A percentile compares a stretch with the other conserved stretches of the same genome.
phyloP scores from a whole-genome alignment of 805 yeast genomes.

The Candida ficus region DNA sequence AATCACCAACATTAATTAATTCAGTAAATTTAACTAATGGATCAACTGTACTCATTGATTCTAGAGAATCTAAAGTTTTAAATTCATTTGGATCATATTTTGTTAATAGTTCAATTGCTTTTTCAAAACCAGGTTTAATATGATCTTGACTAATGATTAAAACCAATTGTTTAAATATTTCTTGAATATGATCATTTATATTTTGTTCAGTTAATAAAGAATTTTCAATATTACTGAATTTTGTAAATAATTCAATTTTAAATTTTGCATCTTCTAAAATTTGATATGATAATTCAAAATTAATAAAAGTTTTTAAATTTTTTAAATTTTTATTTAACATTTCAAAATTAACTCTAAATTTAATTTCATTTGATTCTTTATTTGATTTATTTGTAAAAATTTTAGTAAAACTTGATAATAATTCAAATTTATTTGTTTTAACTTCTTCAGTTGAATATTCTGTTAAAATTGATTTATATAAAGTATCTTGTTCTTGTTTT shows the following conservation, averaged over 20 bases:
- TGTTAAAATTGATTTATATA: conserved; percentile 35
- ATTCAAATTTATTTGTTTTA: conserved; percentile 42
- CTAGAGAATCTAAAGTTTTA: conserved; percentile 29
- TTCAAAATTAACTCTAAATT: conserved; percentile 75
- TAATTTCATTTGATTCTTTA: conserved; percentile 33
- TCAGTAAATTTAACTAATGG: conserved; percentile 87
- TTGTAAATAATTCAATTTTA: conserved; percentile 54
- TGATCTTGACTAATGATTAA: conserved; percentile 65
- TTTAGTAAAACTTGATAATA: conserved; percentile 59
- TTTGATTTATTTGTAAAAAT: conserved; percentile 42
- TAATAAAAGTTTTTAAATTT: conserved; percentile 69
- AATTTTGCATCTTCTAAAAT: conserved; percentile 64
- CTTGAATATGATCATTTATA: conserved; percentile 40
- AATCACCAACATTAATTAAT: conserved; percentile 86
- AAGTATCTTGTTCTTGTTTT: conserved; percentile 36
- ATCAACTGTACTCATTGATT: conserved; percentile 44
- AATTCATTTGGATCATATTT: conserved; percentile 59
- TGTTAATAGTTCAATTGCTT: conserved; percentile 65
- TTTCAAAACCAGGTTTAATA: conserved; percentile 77
- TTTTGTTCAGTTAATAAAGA: conserved; percentile 25
- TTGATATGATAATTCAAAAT: conserved; percentile 72
- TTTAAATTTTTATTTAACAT: conserved; percentile 71
- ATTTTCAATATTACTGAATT: conserved; percentile 34
- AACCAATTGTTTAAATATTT: conserved; percentile 64
- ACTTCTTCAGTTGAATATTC: conserved; percentile 32